Evolutionary conservation across 805 yeast genomes (phyloP), one percentile per base, ranked within the genome.

Genomic region (Ogataea wickerhamii): DNA sequence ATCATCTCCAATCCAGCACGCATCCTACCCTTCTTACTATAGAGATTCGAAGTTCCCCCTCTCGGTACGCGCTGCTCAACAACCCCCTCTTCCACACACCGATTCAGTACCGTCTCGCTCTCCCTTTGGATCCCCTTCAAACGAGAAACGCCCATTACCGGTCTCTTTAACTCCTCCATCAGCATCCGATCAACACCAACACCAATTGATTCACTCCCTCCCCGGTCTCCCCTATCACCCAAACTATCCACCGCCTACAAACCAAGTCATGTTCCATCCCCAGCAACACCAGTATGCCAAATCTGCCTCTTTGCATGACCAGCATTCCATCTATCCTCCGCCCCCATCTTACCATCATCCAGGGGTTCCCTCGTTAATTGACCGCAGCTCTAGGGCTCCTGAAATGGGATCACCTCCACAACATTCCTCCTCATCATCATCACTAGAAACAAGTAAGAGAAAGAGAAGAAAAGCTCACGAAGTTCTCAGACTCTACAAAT

Each of bases 401-500:
- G 25, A 22, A 12, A 22, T 8, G 8, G 25, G 11, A 8, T 22
- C 25, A 8, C 6, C 16, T 22, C 5, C 31, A 13, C 6, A 18
- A 4, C 6, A 21, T n/a, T 25, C 40, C 16, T 22, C 25, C 8
- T 8, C 12, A 8, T 8, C 11, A 8, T 22, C 25, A 22, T 8
- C 12, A 8, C 11, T 8, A 8, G 44, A 40, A 17, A 25, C 41
- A 7, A 44, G 34, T 24, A 74, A 70, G 48, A 64, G 82, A 32
- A 76, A 74, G 13, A 64, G 82, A 42, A 63, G 80, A 35, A 71
- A 69, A 40, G 74, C 71, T 34, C 69, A 71, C 38, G 81, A 77
- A 51, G 74, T 77, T 50, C 78, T 73, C 42, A 65, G 82, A 32
- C 47, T 74, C 4, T 76, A 76, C 53, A 61, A 58, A 17, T 76